Base-by-base conservation (phyloP, 1,284 basidiomycete genomes). In the Rhodofomes roseus region DNA sequence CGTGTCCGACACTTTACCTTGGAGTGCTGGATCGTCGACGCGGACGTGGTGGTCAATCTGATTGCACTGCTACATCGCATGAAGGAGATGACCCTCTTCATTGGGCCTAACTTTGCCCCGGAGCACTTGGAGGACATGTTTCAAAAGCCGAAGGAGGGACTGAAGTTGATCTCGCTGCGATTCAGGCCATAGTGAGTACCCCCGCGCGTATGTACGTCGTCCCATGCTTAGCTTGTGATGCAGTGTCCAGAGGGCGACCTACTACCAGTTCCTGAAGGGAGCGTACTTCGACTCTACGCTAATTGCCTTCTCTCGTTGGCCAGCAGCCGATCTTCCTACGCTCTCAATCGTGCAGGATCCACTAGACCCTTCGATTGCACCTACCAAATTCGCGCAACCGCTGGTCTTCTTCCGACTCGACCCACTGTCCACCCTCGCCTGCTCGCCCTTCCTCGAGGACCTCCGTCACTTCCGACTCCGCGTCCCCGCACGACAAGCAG, bases 321-420 rank as follows among this genome's bases (percentile, higher is more conserved):
- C 85, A 1, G 60, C 74, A 4, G 68, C 70, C 2, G 61, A 67
- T 6, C 70, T 88, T 1, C 73, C 76, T 1, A 71, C 72, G 0
- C 67, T 90, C 1, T 90, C 87, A 1, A 81, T 90, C 52, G 75
- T 87, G 11, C 89, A 91, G 70, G 88, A 90, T 61, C 82, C 84
- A 1, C 71, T 84, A 8, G 77, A 80, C 40, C 67, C 76, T 2
- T 59, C 66, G 39, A 69, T 74, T 59, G 71, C 73, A 16, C 65
- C 69, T 58, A 63, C 55, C 57, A 74, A 62, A 43, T 91, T 91
- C 60, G 89, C 89, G 1, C 89, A 91, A 66, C 89, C 89, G 0
- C 73, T 91, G 54, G 87, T 90, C 4, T 90, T 91, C 74, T 88
- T 88, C 68, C 79, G 78, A 20, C 76, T 90, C 34, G 80, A 86